phyloP scores from a whole-genome alignment of 2,329 filamentous ascomycete genomes.

The Capronia americana region DNA sequence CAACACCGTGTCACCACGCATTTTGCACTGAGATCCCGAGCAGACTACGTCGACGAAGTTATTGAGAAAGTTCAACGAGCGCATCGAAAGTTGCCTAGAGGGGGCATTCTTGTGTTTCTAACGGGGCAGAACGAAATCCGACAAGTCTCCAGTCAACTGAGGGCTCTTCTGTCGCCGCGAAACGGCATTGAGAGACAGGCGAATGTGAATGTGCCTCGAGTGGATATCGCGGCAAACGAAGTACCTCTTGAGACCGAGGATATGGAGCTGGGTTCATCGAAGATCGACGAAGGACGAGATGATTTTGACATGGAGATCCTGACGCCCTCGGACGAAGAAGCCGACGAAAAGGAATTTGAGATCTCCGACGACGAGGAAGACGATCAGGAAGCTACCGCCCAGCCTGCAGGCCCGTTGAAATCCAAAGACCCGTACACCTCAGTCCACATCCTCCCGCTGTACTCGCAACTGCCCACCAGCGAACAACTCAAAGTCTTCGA shows the following conservation, averaged over 20 bases:
- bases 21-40: slow-evolving; percentile 80
- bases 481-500: slow-evolving; percentile 94
- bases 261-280: slow-evolving; percentile 74
- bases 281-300: slow-evolving; percentile 55
- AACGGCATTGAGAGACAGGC: slow-evolving; percentile 42
- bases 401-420: background rate
- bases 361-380: slow-evolving; percentile 68
- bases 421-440: slow-evolving; percentile 65
- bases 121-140: slow-evolving; percentile 93
- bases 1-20: slow-evolving; percentile 91
- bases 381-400: slow-evolving; percentile 40
- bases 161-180: slow-evolving; percentile 44
- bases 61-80: slow-evolving; percentile 86
- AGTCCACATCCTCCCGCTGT: slow-evolving; percentile 90
- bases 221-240: slow-evolving; percentile 77
- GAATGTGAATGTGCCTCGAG: slow-evolving; percentile 64
- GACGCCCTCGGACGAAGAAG: slow-evolving; percentile 63
- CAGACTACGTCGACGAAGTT: slow-evolving; percentile 89
- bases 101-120: slow-evolving; percentile 90
- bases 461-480: slow-evolving; percentile 86
- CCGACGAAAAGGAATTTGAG: slow-evolving; percentile 67
- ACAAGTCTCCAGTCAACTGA: slow-evolving; percentile 79
- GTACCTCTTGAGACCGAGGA: slow-evolving; percentile 84
- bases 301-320: slow-evolving; percentile 65
- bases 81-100: slow-evolving; percentile 86